Conservation (phyloP, 1,284 basidiomycete genomes). For the Ustilago curta region DNA sequence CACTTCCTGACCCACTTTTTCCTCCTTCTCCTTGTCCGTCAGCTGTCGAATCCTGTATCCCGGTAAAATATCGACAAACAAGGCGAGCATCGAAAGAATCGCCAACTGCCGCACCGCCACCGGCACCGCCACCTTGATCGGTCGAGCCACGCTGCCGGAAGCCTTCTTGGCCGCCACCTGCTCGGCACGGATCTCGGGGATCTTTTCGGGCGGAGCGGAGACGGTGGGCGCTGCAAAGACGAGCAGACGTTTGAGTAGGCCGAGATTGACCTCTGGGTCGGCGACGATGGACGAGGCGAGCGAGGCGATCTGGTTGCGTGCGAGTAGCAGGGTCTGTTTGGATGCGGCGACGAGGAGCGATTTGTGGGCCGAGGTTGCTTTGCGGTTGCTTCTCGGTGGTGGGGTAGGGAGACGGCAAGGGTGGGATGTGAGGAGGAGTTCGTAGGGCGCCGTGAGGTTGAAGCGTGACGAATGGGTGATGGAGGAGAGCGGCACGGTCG, state of each 20-base stretch:
- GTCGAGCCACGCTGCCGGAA: conserved; percentile 70
- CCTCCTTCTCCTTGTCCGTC: conserved; percentile 88
- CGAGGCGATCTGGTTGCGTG: conserved; percentile 68
- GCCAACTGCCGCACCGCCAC: conserved; percentile 85
- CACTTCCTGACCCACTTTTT: conserved; percentile 95
- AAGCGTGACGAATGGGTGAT: conserved; percentile 57
- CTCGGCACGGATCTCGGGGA: conserved; percentile 32
- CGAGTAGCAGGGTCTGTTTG: conserved; percentile 38
- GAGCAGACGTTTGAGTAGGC: conserved; percentile 52
- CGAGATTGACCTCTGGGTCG: conserved; percentile 65
- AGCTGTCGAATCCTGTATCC: conserved; percentile 82
- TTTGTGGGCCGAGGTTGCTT: conserved; percentile 14
- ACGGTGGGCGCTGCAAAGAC: conserved; percentile 52
- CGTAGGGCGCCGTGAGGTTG: conserved; percentile 60
- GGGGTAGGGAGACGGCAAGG: conserved; percentile 26
- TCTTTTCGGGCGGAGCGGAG: conserved; percentile 47
- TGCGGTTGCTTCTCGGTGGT: conserved; percentile 11
- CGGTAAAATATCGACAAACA: conserved; percentile 95
- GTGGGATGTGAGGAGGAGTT: conserved; percentile 46
- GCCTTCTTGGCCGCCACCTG: conserved; percentile 59
- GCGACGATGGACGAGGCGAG: conserved; percentile 63
- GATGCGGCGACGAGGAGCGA: conserved; percentile 11
- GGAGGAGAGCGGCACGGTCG: conserved; percentile 27
- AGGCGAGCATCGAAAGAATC: conserved; percentile 88
- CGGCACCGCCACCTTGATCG: conserved; percentile 74